Base-by-base conservation (phyloP, 2,329 filamentous ascomycete genomes). In the Phoma sp. region DNA sequence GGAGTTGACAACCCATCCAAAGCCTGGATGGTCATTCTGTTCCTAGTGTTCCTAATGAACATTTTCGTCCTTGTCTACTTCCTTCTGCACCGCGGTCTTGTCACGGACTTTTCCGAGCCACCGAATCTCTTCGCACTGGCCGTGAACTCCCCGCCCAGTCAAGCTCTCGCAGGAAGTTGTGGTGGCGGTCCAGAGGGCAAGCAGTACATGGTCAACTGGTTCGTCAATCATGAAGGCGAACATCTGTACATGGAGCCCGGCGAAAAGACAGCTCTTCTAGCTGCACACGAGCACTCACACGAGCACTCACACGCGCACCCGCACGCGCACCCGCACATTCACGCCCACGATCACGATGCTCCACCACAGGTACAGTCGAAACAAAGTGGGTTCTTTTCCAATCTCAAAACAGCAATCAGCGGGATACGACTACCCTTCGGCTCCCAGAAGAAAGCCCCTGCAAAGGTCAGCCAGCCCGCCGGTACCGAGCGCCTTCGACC, bases 31-130 rank as follows among this genome's bases (percentile, higher is more conserved):
- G 52, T 86, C 1, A 80, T 92, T 0, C 82, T 94, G 0, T 67
- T 82, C 1, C 74, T 86, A 13, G 86, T 90, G 1, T 90, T 92
- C 64, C 59, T 84, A 22, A 84, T 89, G 64, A 92, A 90, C 69
- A 55, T 87, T 24, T 77, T 88, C 35, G 89, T 88, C 52, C 76
- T 91, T 0, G 66, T 77, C 2, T 92, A 91, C 74, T 80, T 88
- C 59, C 71, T 88, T 45, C 68, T 84, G 41, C 78, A 84, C 48
- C 82, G 60, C 69, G 84, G 85, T 0, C 82, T 91, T 21, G 84
- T 94, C 7, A 92, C 88, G 0, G 91, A 94, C 75, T 92, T 89
- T 68, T 90, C 87, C 0, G 90, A 94, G 65, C 88, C 90, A 0
- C 85, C 88, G 49, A 92, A 92, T 68, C 76, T 92, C 2, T 92